These are phyloP conservation scores for Podaxis pistillaris DNA, from an alignment of 768 basidiomycete genomes.

Conservation along the genomic window DNA sequence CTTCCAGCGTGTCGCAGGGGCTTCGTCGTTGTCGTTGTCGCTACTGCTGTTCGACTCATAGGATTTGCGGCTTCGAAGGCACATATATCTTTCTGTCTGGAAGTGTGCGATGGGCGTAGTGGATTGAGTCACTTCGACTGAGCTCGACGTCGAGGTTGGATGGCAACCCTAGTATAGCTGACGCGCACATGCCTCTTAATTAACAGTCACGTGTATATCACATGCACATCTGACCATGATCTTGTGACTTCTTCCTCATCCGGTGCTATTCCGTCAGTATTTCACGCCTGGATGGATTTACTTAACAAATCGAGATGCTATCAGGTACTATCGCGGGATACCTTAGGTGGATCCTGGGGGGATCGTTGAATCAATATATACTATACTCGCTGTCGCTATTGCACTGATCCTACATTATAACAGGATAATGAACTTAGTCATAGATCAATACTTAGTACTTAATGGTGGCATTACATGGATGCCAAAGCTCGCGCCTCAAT, in stretches of 20 bases:
- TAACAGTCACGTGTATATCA: neutral
- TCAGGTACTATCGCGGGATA: too few relatives aligned
- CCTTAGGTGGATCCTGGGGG: too few relatives aligned
- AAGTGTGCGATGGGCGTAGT: neutral
- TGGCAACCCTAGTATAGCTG: neutral
- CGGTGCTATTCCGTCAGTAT: neutral
- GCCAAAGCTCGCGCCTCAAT: too few relatives aligned
- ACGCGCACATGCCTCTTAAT: neutral
- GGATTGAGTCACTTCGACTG: neutral
- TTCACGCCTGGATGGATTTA: too few relatives aligned
- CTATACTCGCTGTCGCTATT: too few relatives aligned
- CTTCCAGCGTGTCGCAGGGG: neutral
- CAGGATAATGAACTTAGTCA: too few relatives aligned
- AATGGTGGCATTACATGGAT: too few relatives aligned
- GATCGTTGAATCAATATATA: too few relatives aligned
- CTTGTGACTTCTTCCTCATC: neutral
- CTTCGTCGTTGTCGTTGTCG: constrained; percentile 5
- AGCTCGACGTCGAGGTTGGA: neutral
- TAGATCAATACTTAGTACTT: too few relatives aligned
- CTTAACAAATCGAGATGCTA: too few relatives aligned
- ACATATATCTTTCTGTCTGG: neutral
- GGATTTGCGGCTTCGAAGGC: neutral
- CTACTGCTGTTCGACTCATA: constrained; percentile 16
- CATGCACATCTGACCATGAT: neutral
- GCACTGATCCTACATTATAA: too few relatives aligned